These are phyloP conservation scores for Barnettozyma sucrosica DNA, from an alignment of 805 yeast genomes.

Conservation along the genomic window DNA sequence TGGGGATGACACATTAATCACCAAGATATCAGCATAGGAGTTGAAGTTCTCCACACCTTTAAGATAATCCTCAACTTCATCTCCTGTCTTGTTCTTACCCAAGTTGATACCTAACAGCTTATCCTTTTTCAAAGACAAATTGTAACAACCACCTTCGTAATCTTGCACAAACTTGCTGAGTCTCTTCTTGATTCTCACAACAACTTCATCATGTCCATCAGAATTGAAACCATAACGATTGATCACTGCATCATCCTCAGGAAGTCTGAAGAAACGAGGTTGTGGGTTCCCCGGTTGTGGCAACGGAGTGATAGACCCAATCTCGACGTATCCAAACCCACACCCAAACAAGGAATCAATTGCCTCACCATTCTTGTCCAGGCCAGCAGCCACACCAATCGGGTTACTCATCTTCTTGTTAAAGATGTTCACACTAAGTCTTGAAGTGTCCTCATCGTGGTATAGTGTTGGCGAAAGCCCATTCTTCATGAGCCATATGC, in stretches of 20 bases:
- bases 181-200: constrained; percentile 61
- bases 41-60: constrained; percentile 81
- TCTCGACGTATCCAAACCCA: constrained; percentile 88
- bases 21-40: constrained; percentile 79
- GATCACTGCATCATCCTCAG: constrained; percentile 83
- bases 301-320: constrained; percentile 88
- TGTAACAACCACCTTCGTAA: constrained; percentile 23
- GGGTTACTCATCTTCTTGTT: constrained; percentile 66
- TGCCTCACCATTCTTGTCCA: constrained; percentile 91
- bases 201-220: constrained; percentile 73
- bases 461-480: constrained; percentile 62
- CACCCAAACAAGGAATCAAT: constrained; percentile 69
- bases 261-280: constrained; percentile 85
- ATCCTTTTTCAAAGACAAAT: constrained; percentile 51
- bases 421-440: constrained; percentile 56
- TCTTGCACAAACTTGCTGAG: constrained; percentile 35
- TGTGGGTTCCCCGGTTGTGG: constrained; percentile 94
- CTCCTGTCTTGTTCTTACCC: constrained; percentile 91
- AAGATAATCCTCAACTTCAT: constrained; percentile 81
- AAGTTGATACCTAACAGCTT: constrained; percentile 76
- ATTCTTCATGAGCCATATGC: constrained; percentile 60
- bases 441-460: constrained; percentile 45
- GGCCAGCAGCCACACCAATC: constrained; percentile 91
- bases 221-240: constrained; percentile 96
- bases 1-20: constrained; percentile 90